Evolutionary conservation across 805 yeast genomes (phyloP).

Genomic region (Candida tibetensis): DNA sequence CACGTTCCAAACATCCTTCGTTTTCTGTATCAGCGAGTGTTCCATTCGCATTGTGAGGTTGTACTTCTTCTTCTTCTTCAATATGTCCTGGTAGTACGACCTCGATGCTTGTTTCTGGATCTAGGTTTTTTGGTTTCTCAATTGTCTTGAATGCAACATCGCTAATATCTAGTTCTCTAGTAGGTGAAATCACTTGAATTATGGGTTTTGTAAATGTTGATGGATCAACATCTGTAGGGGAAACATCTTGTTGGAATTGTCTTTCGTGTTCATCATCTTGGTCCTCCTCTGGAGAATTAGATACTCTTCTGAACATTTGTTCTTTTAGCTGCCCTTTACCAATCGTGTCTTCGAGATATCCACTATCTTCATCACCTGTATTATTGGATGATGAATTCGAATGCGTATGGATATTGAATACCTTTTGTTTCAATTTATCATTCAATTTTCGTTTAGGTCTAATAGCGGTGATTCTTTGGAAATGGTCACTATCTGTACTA

Average conservation of each 20-base stretch:
- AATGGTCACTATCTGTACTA: slow-evolving; percentile 11
- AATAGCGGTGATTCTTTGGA: slow-evolving; percentile 3
- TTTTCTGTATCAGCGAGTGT: neutral
- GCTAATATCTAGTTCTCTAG: slow-evolving; percentile 3
- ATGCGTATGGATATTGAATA: slow-evolving; percentile 8
- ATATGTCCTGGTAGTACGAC: neutral
- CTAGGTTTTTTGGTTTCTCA: neutral
- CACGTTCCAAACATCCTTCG: slow-evolving; percentile 1
- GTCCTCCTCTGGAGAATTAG: slow-evolving; percentile 4
- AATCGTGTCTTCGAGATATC: neutral
- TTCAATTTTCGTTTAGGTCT: slow-evolving; percentile 9
- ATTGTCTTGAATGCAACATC: slow-evolving; percentile 3
- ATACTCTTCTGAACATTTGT: slow-evolving; percentile 9
- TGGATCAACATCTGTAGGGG: neutral
- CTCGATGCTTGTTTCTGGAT: neutral
- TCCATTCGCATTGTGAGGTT: neutral
- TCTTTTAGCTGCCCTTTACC: slow-evolving; percentile 3
- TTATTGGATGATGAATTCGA: slow-evolving; percentile 6
- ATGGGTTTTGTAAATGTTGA: slow-evolving; percentile 1
- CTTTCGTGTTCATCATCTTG: slow-evolving; percentile 2
- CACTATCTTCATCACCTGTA: slow-evolving; percentile 1
- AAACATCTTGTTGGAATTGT: neutral
- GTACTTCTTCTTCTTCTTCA: slow-evolving; percentile 4
- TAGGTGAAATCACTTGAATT: slow-evolving; percentile 3
- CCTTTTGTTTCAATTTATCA: slow-evolving; percentile 9